Evolutionary conservation across 1,139 yeast genomes (phyloP), one percentile per base, ranked within the genome.

Genomic region (Geotrichum siamense): DNA sequence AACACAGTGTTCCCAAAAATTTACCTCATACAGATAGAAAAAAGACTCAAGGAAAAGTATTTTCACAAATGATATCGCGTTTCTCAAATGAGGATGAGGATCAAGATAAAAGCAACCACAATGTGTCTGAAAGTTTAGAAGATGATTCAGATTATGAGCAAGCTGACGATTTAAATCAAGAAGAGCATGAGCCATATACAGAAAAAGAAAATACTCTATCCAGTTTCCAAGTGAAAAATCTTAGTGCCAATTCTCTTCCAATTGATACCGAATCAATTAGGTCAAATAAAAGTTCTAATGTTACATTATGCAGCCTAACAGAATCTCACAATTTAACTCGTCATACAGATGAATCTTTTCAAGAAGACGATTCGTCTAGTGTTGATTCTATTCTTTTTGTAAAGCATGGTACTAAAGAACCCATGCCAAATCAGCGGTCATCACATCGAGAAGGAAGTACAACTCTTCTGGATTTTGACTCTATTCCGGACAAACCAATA

Each of bases 1-100:
- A 55, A 4, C 64, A 60, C 44, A 45, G 54, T 2, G 59, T 65
- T 15, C 68, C 67, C 0, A 51, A 28, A 21, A 45, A 45, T 23
- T 34, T 22, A 6, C 20, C 39, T 3, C 17, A 20, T 2, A 16
- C 12, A 28, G 13, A n/a, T 13, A 16, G 10, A 16, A 30, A 39
- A 35, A 2, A 37, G 17, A 5, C 17, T 15, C 45, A 37, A 13
- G 37, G 45, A 6, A 42, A 26, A 12, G n/a, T 37, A 10, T 37
- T 42, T 30, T 38, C 45, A 17, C 27, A 41, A 19, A 40, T 40
- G 44, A 35, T 37, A 12, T 17, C 42, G 13, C 26, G 37, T 3
- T 37, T 36, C 19, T 41, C 48, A 1, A 38, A 25, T 25, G 19
- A 36, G 5, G 34, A 10, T 12, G 28, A 21, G 9, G 19, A 20